These are phyloP conservation scores for Herpetomonas tarakana DNA, from an alignment of 208 protist species.

Conservation along the genomic window DNA sequence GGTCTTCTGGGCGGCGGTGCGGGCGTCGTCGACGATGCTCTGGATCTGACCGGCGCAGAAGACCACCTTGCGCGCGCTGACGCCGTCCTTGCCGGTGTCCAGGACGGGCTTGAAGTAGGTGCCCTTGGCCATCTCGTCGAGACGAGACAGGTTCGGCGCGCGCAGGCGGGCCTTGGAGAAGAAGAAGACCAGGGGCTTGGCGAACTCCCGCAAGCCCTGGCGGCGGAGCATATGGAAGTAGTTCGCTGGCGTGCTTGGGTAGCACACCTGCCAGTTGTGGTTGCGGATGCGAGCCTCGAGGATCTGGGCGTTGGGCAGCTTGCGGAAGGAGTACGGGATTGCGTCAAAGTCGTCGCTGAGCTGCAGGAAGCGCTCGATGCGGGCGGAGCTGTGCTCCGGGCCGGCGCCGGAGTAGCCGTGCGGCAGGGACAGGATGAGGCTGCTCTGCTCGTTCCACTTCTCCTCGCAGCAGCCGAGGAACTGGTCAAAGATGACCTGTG, in stretches of 20 bases:
- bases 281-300: constrained; percentile 72
- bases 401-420: constrained; percentile 98
- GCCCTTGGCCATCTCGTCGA: constrained; percentile 72
- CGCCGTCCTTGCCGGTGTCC: constrained; percentile 31
- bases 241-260: constrained; percentile 97
- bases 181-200: constrained; percentile 97
- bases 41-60: constrained; percentile 99
- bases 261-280: constrained; percentile 94
- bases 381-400: constrained; percentile 97
- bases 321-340: constrained; percentile 69
- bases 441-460: constrained; percentile 96
- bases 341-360: constrained; percentile 90
- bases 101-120: constrained; percentile 81
- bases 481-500: constrained; percentile 99
- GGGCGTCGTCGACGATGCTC: constrained; percentile 92
- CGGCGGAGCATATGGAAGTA: constrained; percentile 99
- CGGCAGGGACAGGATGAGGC: constrained; percentile 96
- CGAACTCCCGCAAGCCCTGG: constrained; percentile 96
- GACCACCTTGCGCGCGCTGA: constrained; percentile 87
- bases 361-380: constrained; percentile 98
- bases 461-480: constrained; percentile 91
- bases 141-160: constrained; percentile 83
- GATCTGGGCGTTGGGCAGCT: constrained; percentile 50
- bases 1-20: constrained; percentile 48
- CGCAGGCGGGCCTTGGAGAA: constrained; percentile 92